These are phyloP conservation scores for Scenedesmus sp. DNA, from an alignment of 163 green algal species.

Conservation along the genomic window DNA sequence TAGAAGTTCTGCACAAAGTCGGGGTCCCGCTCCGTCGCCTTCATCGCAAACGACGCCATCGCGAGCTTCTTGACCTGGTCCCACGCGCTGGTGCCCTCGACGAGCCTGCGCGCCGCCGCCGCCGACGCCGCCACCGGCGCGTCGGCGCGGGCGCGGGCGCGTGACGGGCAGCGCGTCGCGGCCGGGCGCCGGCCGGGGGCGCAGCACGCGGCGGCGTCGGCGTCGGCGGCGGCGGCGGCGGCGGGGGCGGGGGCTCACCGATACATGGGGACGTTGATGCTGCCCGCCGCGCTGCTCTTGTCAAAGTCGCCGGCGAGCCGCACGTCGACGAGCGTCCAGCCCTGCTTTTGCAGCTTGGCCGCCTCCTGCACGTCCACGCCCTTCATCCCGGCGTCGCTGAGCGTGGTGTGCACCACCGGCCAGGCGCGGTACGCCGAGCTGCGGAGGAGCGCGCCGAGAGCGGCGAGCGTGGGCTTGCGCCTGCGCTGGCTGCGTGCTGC, in stretches of 20 bases:
- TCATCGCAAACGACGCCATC: constrained; percentile 80
- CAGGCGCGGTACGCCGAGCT: constrained; percentile 62
- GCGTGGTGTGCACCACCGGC: constrained; percentile 74
- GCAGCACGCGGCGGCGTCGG: no score
- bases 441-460: neutral
- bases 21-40: constrained; percentile 85
- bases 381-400: constrained; percentile 69
- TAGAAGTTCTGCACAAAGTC: constrained; percentile 56
- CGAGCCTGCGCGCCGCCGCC: no score
- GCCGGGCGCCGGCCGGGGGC: no score
- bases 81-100: constrained; percentile 65
- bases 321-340: constrained; percentile 79
- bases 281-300: constrained; percentile 60
- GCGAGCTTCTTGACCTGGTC: constrained; percentile 84
- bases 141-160: no score
- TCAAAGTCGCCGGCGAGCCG: constrained; percentile 70
- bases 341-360: constrained; percentile 49
- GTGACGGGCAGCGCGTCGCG: no score
- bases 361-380: constrained; percentile 66
- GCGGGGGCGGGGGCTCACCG: no score
- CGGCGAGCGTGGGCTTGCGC: neutral
- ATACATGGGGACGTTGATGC: constrained; percentile 81
- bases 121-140: no score
- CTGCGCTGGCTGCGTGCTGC: neutral
- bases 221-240: no score